Conservation (phyloP, 2,329 filamentous ascomycete genomes). For the Exophiala mesophila region DNA sequence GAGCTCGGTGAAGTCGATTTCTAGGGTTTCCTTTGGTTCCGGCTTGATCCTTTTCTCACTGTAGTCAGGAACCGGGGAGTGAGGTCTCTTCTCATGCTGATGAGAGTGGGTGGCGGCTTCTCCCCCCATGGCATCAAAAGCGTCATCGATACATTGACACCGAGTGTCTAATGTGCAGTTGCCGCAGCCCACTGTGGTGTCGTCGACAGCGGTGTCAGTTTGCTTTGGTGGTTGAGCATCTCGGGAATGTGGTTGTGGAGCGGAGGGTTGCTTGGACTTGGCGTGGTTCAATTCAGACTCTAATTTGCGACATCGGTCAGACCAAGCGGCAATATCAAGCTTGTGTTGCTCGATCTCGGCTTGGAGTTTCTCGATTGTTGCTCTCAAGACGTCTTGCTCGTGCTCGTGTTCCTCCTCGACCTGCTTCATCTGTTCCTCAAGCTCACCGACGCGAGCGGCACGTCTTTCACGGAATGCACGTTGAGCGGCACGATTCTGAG, state of each 20-base stretch:
- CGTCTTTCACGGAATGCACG: constrained; percentile 83
- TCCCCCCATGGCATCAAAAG: constrained; percentile 42
- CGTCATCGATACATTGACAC: constrained; percentile 59
- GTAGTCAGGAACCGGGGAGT: constrained; percentile 30
- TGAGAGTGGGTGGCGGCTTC: constrained; percentile 37
- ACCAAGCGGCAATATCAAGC: constrained; percentile 44
- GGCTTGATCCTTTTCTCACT: constrained; percentile 53
- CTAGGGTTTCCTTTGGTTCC: constrained; percentile 43
- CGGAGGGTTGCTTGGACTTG: constrained; percentile 31
- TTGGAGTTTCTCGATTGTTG: constrained; percentile 54
- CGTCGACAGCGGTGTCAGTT: constrained; percentile 32
- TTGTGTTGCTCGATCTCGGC: constrained; percentile 62
- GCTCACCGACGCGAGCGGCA: constrained; percentile 72
- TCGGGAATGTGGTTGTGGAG: constrained; percentile 30
- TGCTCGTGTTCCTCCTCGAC: constrained; percentile 45
- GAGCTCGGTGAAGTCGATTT: constrained; percentile 64
- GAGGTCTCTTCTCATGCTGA: constrained; percentile 34
- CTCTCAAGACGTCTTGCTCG: constrained; percentile 47
- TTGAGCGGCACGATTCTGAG: constrained; percentile 89
- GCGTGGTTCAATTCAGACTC: constrained; percentile 52
- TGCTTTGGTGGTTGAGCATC: constrained; percentile 29
- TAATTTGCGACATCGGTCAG: constrained; percentile 54
- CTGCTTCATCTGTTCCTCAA: constrained; percentile 48
- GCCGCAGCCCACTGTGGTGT: constrained; percentile 56
- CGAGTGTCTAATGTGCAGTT: constrained; percentile 59